These are phyloP conservation scores for Talaromyces sp. DNA, from an alignment of 2,329 filamentous ascomycete genomes.

Conservation along the genomic window DNA sequence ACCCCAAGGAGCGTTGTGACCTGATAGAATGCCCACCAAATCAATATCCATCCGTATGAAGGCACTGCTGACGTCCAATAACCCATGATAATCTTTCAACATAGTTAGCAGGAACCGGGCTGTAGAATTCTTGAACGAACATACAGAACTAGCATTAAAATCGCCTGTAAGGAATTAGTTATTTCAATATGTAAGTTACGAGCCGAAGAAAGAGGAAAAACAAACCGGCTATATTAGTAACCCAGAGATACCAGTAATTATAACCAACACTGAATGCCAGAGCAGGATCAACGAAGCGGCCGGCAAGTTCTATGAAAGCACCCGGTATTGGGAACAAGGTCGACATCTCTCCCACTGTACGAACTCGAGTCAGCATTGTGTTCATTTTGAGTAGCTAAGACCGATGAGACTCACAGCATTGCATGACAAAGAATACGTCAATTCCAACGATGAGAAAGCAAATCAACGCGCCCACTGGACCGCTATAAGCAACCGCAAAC, in stretches of 20 bases:
- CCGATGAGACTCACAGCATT: not conserved
- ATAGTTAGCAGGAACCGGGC: not conserved
- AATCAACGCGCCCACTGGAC: conserved; percentile 5
- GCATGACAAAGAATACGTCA: not conserved
- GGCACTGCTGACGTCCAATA: conserved; percentile 37
- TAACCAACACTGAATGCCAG: not conserved
- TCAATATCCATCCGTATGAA: conserved; percentile 38
- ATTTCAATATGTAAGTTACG: not conserved
- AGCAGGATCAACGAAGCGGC: conserved; percentile 15
- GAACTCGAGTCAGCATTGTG: not conserved
- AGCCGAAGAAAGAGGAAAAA: conserved; percentile 11
- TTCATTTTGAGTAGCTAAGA: not conserved
- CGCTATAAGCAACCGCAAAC: conserved; percentile 8
- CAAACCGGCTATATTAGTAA: conserved; percentile 22
- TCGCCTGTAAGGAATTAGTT: not conserved
- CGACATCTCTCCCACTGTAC: conserved; percentile 9
- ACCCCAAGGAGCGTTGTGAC: conserved; percentile 23
- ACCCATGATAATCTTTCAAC: not conserved
- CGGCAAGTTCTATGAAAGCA: conserved; percentile 10
- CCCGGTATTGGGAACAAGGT: conserved; percentile 8
- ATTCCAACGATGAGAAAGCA: conserved; percentile 9
- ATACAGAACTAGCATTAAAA: not conserved
- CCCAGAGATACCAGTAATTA: conserved; percentile 23
- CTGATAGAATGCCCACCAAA: conserved; percentile 39
- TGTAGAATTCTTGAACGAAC: not conserved